Evolutionary conservation across 108 stramenopile species (phyloP).

Genomic region (Asterionellopsis glacialis): DNA sequence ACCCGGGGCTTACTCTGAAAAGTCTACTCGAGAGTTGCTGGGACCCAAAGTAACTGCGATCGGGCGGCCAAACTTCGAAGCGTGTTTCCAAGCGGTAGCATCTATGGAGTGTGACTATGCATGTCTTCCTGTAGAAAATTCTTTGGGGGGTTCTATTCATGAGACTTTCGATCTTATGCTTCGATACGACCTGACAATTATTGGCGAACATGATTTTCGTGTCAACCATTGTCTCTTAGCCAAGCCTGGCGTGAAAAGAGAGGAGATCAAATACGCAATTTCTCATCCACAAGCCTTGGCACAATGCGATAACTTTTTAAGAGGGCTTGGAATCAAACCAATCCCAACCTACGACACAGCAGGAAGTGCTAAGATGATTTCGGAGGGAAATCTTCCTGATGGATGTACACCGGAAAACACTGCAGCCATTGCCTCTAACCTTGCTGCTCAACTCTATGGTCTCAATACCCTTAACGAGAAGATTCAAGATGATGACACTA

Average conservation of each 20-base stretch:
- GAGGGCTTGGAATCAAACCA: constrained; percentile 69
- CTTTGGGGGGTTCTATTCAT: constrained; percentile 95
- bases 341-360: constrained; percentile 95
- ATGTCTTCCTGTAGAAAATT: constrained; percentile 94
- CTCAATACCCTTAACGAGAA: constrained; percentile 85
- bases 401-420: constrained; percentile 83
- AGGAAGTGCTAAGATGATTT: constrained; percentile 95
- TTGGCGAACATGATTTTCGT: constrained; percentile 92
- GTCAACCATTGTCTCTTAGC: constrained; percentile 92
- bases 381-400: constrained; percentile 59
- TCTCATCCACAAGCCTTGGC: constrained; percentile 96
- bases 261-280: constrained; percentile 86
- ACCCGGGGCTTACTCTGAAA: constrained; percentile 97
- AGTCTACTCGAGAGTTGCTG: constrained; percentile 86
- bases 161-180: constrained; percentile 98
- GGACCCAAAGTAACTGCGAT: constrained; percentile 84
- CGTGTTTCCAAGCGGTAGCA: constrained; percentile 94
- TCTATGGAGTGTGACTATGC: constrained; percentile 92
- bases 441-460: constrained; percentile 89
- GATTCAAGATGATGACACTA: constrained; percentile 95
- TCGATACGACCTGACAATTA: constrained; percentile 83
- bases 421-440: constrained; percentile 90
- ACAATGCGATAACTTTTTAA: constrained; percentile 95
- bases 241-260: constrained; percentile 57
- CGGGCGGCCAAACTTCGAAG: constrained; percentile 89